Evolutionary conservation across 805 yeast genomes (phyloP), one percentile per base, ranked within the genome.

Genomic region (Metschnikowia hibisci): DNA sequence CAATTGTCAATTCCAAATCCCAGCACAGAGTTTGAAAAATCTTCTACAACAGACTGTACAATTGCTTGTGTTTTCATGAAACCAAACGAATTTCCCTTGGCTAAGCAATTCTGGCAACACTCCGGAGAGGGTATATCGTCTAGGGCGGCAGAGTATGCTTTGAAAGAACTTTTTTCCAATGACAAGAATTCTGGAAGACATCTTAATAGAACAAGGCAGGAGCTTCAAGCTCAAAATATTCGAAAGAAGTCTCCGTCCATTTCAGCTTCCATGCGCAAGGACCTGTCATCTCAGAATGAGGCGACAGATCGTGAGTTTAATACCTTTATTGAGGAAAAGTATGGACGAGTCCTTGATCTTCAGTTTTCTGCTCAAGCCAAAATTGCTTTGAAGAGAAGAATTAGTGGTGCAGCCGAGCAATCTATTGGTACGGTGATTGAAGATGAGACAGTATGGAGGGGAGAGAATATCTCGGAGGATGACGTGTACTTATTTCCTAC

Each of bases 121-220:
- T 72, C 96, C 0, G 99, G 99, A 22, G 97, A 91, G 63, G 96
- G 96, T n/a, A 78, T 93, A 22, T 87, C 96, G 12, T 87, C 96
- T 28, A 73, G 98, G 55, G 67, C 82, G 60, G 97, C 89, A 1
- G 96, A 90, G 62, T 93, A 87, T 56, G 80, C 86, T 37, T 63
- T 84, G 46, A 80, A 78, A 47, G 87, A 81, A 58, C 64, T 84
- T 57, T 74, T 54, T 16, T 52, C 47, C 15, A 43, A 43, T 14
- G 57, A 51, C 18, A 46, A 38, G 43, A 47, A 37, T 25, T 50
- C 41, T 4, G 34, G 56, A 32, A 44, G 61, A 11, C 31, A 41
- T 16, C 39, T 33, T 14, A 44, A 44, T 40, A 44, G 57, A 37
- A 35, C 51, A 38, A 66, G 66, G 39, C 64, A 62, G 42, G 74